phyloP scores from a whole-genome alignment of 371 early-diverging fungal genomes.

The Actinomucor elegans region DNA sequence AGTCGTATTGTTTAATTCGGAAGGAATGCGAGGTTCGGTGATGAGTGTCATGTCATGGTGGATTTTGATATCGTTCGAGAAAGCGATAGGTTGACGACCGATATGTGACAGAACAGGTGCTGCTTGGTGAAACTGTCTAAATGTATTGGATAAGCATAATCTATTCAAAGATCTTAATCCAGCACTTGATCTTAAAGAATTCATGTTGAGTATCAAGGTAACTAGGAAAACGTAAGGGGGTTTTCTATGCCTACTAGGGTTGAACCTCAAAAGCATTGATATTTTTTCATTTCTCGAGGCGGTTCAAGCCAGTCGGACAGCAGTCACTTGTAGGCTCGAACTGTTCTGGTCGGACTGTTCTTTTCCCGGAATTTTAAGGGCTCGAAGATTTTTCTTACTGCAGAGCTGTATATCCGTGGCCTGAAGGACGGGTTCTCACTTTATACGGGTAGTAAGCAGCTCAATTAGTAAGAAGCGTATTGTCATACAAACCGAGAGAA shows the following conservation, averaged over 20 bases:
- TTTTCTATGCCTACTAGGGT: too few relatives aligned
- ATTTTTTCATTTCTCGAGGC: neutral
- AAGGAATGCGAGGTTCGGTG: constrained; percentile 57
- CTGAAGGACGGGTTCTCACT: too few relatives aligned
- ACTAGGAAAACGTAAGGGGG: constrained; percentile 1
- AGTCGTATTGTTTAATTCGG: constrained; percentile 64
- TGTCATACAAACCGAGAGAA: too few relatives aligned
- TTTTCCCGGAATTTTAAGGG: too few relatives aligned
- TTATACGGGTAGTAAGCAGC: too few relatives aligned
- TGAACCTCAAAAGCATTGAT: too few relatives aligned
- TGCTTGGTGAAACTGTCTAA: constrained; percentile 44
- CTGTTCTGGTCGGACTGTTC: too few relatives aligned
- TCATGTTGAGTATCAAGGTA: neutral
- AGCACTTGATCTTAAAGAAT: constrained; percentile 3
- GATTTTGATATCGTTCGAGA: constrained; percentile 65
- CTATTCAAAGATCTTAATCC: constrained; percentile 2
- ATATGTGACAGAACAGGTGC: constrained; percentile 62
- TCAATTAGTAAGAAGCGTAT: too few relatives aligned
- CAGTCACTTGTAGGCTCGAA: neutral
- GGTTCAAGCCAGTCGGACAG: neutral
- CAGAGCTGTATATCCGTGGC: too few relatives aligned
- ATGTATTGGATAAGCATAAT: neutral
- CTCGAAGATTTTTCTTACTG: too few relatives aligned
- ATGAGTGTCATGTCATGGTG: constrained; percentile 59
- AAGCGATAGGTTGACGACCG: constrained; percentile 70